A percentile compares a stretch with the other conserved stretches of the same genome.
These are phyloP conservation scores for Hymenoscyphus occultus DNA, from an alignment of 2,329 filamentous ascomycete species.

Conservation along the genomic window DNA sequence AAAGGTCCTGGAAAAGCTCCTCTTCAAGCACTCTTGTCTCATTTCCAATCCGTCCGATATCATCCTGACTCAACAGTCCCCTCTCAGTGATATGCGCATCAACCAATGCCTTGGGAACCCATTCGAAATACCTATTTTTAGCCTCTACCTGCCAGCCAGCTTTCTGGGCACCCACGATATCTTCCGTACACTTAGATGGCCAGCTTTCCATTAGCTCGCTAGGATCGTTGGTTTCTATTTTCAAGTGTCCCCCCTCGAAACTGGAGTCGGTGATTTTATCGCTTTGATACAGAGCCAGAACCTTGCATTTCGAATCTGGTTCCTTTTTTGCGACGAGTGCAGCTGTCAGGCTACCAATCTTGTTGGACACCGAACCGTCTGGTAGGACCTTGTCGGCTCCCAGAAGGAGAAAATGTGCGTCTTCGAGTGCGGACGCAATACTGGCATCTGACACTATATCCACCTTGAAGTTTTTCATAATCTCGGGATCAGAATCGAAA, in stretches of 20 bases:
- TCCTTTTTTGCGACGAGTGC: constrained; percentile 46
- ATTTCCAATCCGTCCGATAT: constrained; percentile 20
- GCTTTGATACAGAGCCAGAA: constrained; percentile 56
- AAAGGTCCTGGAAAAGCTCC: constrained; percentile 12
- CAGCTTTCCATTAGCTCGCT: constrained; percentile 50
- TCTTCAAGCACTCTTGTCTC: constrained; percentile 26
- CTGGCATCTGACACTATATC: constrained; percentile 56
- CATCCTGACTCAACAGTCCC: constrained; percentile 23
- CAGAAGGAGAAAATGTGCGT: constrained; percentile 57
- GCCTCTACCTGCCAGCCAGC: constrained; percentile 35
- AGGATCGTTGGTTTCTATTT: constrained; percentile 50
- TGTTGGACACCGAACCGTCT: constrained; percentile 61
- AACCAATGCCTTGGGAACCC: constrained; percentile 32
- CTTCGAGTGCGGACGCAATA: constrained; percentile 49
- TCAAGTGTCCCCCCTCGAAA: constrained; percentile 42
- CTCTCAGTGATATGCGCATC: constrained; percentile 36
- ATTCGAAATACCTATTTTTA: constrained; percentile 40
- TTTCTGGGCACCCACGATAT: constrained; percentile 16
- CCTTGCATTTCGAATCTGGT: constrained; percentile 43
- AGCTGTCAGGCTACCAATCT: constrained; percentile 60
- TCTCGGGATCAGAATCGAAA: constrained; percentile 29
- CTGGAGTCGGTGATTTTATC: constrained; percentile 58
- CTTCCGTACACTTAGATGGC: constrained; percentile 31
- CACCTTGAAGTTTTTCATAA: constrained; percentile 30
- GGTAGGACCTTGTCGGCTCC: constrained; percentile 62